These are phyloP conservation scores for Suillus sp. DNA, from an alignment of 768 basidiomycete genomes.

Conservation along the genomic window DNA sequence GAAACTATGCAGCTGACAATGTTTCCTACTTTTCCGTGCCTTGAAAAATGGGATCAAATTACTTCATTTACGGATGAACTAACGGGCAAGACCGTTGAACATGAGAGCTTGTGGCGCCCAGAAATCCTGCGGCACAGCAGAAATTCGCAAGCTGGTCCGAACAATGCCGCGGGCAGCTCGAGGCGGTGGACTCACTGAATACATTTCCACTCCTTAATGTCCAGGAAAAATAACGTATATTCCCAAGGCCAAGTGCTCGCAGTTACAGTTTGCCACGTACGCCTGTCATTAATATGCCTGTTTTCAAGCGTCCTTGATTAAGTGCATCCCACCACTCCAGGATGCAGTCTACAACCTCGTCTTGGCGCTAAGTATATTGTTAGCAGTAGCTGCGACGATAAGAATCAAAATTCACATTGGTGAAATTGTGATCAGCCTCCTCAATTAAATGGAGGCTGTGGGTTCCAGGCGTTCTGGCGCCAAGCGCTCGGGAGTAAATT, in stretches of 20 bases:
- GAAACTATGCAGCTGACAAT: neutral
- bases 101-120: neutral
- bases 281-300: constrained; percentile 66
- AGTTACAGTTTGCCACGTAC: constrained; percentile 50
- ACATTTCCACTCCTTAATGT: neutral
- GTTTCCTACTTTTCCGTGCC: neutral
- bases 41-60: neutral
- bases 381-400: constrained; percentile 11
- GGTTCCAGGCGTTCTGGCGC: constrained; percentile 61
- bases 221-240: neutral
- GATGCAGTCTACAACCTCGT: constrained; percentile 67
- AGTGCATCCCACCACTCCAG: constrained; percentile 66
- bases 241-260: neutral
- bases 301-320: constrained; percentile 48
- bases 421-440: constrained; percentile 79
- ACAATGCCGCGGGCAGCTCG: neutral
- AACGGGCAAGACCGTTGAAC: neutral
- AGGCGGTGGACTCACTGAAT: neutral
- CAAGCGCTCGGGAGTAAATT: constrained; percentile 66
- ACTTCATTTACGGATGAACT: neutral
- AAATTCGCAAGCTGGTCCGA: neutral
- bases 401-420: constrained; percentile 40
- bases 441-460: constrained; percentile 73
- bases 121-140: neutral
- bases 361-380: constrained; percentile 45